Percentiles rank a stretch among this genome's conserved stretches.
phyloP scores from a whole-genome alignment of 768 basidiomycete species.

The Leccinellum albellum region DNA sequence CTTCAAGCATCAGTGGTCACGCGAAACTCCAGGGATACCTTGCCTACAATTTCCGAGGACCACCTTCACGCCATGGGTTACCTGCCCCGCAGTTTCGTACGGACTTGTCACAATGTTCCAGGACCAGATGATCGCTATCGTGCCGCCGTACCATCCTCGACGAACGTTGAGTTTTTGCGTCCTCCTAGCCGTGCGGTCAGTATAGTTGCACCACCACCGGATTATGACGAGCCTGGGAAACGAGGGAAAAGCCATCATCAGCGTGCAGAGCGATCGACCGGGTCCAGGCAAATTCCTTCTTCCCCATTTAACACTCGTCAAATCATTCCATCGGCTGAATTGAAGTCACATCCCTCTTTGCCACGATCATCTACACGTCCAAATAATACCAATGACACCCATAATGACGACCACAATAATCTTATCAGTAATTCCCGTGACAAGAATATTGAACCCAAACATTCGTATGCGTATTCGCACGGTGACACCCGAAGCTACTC shows the following conservation, averaged over 20 bases:
- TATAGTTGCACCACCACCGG: conserved; percentile 28
- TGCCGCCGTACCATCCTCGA: not conserved
- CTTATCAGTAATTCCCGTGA: conserved; percentile 19
- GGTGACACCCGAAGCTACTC: conserved; percentile 8
- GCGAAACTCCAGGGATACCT: conserved; percentile 16
- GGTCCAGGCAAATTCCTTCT: conserved; percentile 4
- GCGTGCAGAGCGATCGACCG: conserved; percentile 4
- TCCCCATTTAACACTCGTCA: conserved; percentile 6
- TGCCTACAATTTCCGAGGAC: conserved; percentile 34
- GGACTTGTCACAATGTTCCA: not conserved
- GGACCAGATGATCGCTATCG: not conserved
- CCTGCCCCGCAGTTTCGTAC: conserved; percentile 2
- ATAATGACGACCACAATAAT: conserved; percentile 19
- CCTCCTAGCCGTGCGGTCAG: conserved; percentile 30
- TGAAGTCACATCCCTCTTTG: conserved; percentile 8
- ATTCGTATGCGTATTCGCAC: conserved; percentile 24
- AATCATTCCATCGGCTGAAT: conserved; percentile 1
- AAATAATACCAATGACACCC: conserved; percentile 23
- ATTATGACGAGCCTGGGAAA: conserved; percentile 16
- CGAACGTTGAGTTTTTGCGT: conserved; percentile 12
- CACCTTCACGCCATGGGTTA: conserved; percentile 32
- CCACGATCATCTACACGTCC: conserved; percentile 19
- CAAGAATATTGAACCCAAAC: conserved; percentile 14
- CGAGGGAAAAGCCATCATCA: conserved; percentile 11
- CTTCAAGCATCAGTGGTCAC: not conserved